These are phyloP conservation scores for Chenopodium album DNA, from an alignment of 148 eudicot species.

Conservation along the genomic window DNA sequence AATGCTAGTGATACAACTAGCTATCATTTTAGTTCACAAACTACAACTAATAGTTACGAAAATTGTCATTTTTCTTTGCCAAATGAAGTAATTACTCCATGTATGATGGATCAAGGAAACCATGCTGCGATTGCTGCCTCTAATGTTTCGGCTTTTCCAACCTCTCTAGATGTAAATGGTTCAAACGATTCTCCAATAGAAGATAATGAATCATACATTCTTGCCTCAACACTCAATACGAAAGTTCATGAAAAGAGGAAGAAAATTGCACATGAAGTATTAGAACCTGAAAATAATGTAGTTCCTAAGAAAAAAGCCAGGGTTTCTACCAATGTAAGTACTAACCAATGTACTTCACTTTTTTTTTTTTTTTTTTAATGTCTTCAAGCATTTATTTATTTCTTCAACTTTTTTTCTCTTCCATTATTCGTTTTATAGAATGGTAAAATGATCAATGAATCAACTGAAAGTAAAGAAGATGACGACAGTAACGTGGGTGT, in stretches of 20 bases:
- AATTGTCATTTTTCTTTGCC: not conserved
- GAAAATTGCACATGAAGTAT: slow-evolving; percentile 7
- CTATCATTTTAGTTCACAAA: not conserved
- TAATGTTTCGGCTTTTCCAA: not conserved
- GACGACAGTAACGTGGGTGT: slow-evolving; percentile 20
- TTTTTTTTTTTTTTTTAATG: not conserved
- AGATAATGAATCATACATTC: slow-evolving; percentile 3
- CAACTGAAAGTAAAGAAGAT: not conserved
- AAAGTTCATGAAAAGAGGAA: slow-evolving; percentile 40
- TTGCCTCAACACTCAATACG: not conserved
- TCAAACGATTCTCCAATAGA: not conserved
- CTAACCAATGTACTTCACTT: not conserved
- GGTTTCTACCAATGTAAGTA: slow-evolving; percentile 36
- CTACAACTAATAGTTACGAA: not conserved
- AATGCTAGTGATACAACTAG: not conserved
- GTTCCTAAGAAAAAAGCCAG: slow-evolving; percentile 51
- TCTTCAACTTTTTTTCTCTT: not conserved
- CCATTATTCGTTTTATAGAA: not conserved
- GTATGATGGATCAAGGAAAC: not conserved
- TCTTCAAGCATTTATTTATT: too few relatives aligned
- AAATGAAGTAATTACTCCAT: slow-evolving; percentile 4
- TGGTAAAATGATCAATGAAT: slow-evolving; percentile 7
- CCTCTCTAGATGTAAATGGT: not conserved
- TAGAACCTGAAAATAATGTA: not conserved
- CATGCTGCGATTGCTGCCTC: not conserved